Evolutionary conservation across 176 grass and related monocot genomes (phyloP).

Genomic region (Neostapfia colusana): DNA sequence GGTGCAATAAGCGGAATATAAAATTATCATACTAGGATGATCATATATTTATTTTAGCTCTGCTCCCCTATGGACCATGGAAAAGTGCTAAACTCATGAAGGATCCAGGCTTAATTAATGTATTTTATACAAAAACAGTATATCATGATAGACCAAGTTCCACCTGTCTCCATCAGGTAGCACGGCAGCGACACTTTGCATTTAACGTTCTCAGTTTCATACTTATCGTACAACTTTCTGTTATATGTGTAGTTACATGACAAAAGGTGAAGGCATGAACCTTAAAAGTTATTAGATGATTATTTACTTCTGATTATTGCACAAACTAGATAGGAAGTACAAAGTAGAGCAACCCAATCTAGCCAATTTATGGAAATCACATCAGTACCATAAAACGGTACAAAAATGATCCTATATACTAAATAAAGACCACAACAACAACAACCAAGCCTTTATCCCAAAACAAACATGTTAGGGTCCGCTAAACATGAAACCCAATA

Average conservation of each 20-base stretch:
- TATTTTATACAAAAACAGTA: not conserved
- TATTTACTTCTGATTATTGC: constrained; percentile 1
- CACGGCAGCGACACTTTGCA: not conserved
- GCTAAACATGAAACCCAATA: too few species aligned
- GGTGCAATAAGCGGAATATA: constrained; percentile 28
- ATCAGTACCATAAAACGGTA: not conserved
- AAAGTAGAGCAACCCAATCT: constrained; percentile 8
- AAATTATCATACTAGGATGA: constrained; percentile 4
- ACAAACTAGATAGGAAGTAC: constrained; percentile 11
- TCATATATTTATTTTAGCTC: not conserved
- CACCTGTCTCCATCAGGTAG: not conserved
- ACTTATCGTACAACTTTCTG: not conserved
- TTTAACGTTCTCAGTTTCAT: not conserved
- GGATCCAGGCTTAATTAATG: not conserved
- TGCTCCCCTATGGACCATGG: not conserved
- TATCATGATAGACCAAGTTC: constrained; percentile 5
- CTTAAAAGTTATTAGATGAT: not conserved
- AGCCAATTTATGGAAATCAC: not conserved
- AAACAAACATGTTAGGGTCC: too few species aligned
- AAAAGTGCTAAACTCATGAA: constrained; percentile 19
- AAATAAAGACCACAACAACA: too few species aligned
- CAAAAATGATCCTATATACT: not conserved
- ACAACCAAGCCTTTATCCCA: too few species aligned
- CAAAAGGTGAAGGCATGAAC: not conserved
- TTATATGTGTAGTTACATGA: not conserved